Conservation (phyloP, 2,329 filamentous ascomycete genomes). For the Botrytis cinerea region DNA sequence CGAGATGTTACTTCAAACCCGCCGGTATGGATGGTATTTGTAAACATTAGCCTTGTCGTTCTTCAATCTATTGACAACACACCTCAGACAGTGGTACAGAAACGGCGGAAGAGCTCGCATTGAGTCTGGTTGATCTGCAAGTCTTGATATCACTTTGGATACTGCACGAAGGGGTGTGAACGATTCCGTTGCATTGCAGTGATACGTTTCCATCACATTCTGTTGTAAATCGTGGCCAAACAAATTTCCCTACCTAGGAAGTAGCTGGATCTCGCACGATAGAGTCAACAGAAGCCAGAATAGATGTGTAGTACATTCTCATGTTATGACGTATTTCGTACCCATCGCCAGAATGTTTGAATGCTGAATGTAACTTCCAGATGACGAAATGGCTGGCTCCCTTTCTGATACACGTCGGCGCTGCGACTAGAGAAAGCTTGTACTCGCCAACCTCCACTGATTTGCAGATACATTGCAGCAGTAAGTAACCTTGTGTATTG, state of each 20-base stretch:
- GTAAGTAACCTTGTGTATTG: background rate
- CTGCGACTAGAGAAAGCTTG: background rate
- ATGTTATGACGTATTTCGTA: background rate
- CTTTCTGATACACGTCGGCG: background rate
- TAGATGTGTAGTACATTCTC: background rate
- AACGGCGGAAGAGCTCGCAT: background rate
- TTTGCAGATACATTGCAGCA: background rate
- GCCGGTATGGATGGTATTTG: background rate
- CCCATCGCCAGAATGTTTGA: background rate
- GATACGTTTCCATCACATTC: background rate
- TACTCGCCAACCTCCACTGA: background rate
- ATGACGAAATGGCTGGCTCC: background rate
- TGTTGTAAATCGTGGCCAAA: background rate
- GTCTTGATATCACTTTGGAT: background rate
- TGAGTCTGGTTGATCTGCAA: background rate
- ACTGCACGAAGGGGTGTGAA: background rate
- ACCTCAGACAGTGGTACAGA: background rate
- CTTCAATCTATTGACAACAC: background rate
- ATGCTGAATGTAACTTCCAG: background rate
- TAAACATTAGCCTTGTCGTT: background rate
- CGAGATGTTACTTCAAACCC: background rate
- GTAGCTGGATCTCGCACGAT: background rate
- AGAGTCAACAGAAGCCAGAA: background rate
- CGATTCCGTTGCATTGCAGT: background rate
- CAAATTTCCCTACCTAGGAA: background rate